These are phyloP conservation scores for Lachnellula suecica DNA, from an alignment of 2,329 filamentous ascomycete species.

Conservation along the genomic window DNA sequence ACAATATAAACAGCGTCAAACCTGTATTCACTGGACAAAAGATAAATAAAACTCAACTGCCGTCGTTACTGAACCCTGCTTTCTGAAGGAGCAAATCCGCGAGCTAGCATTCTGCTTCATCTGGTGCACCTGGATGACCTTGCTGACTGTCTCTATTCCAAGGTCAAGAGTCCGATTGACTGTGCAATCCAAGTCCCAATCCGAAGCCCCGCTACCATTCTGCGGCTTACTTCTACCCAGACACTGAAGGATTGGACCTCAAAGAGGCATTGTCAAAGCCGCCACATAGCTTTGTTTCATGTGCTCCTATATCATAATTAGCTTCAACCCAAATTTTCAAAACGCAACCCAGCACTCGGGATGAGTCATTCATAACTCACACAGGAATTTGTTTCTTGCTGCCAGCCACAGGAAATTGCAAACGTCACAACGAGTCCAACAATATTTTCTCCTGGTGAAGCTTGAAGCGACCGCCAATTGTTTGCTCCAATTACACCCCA, in stretches of 20 bases:
- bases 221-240: background rate
- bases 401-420: background rate
- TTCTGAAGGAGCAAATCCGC: too few relatives aligned
- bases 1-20: too few relatives aligned
- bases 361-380: background rate
- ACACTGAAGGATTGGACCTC: background rate
- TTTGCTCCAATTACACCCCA: background rate
- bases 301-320: background rate
- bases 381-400: background rate
- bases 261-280: constrained; percentile 1
- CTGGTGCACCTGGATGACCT: too few relatives aligned
- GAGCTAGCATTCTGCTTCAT: too few relatives aligned
- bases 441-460: background rate
- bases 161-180: too few relatives aligned
- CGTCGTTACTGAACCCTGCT: too few relatives aligned
- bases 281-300: background rate
- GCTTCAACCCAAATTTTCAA: background rate
- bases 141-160: too few relatives aligned
- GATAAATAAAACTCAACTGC: too few relatives aligned
- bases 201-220: background rate
- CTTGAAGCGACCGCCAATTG: constrained; percentile 1
- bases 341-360: background rate
- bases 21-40: too few relatives aligned
- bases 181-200: background rate
- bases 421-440: constrained; percentile 8